phyloP scores from a whole-genome alignment of 1,284 basidiomycete genomes.

The Ustilago cynodontis region DNA sequence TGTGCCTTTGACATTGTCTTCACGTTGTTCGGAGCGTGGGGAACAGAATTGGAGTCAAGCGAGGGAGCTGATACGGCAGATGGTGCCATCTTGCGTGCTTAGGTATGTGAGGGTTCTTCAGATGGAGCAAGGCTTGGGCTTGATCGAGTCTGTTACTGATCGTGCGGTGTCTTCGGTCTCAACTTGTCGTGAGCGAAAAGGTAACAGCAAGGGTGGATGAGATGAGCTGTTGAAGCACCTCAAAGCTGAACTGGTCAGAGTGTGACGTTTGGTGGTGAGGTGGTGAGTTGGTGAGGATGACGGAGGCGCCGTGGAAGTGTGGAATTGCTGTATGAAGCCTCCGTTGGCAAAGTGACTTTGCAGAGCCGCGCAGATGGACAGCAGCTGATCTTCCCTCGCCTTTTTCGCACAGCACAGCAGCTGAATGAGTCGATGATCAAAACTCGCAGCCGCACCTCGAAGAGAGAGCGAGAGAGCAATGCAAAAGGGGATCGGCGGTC shows the following conservation, averaged over 20 bases:
- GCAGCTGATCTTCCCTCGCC: neutral
- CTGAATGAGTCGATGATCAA: neutral
- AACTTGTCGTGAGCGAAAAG: neutral
- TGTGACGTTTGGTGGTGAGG: neutral
- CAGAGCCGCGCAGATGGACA: conserved; percentile 2
- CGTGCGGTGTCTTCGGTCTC: neutral
- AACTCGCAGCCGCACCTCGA: neutral
- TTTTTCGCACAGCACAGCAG: neutral
- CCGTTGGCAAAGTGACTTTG: too few species aligned
- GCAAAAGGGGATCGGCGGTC: conserved; percentile 10
- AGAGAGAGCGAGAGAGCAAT: neutral
- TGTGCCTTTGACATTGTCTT: conserved; percentile 20
- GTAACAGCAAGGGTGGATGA: neutral
- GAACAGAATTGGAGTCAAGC: neutral
- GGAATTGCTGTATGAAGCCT: too few species aligned
- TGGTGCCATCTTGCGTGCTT: conserved; percentile 29
- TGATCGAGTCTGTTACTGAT: too few species aligned
- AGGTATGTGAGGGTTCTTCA: too few species aligned
- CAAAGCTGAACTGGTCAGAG: neutral
- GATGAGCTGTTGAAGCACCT: conserved; percentile 5
- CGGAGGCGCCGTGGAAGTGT: too few species aligned
- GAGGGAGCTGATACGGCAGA: conserved; percentile 22
- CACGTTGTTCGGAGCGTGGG: neutral
- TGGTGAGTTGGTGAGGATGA: neutral
- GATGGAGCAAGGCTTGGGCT: neutral